Base-by-base conservation (phyloP, 495 filamentous ascomycete genomes). In the Penicillium canescens region DNA sequence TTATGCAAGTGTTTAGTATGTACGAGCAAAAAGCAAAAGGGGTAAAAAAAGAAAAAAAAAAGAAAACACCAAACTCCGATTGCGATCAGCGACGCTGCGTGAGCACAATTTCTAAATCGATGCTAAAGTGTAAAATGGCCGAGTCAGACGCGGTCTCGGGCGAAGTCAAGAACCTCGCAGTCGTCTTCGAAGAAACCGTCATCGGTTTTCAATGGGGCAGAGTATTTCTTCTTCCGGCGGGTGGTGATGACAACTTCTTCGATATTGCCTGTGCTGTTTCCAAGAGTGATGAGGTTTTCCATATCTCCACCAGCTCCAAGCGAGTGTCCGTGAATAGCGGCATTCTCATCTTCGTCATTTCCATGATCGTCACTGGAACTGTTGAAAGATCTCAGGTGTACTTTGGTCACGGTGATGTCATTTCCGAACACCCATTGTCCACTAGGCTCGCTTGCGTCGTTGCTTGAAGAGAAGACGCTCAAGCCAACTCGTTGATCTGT, bases 101-200 rank as follows among this genome's bases (percentile, higher is more conserved):
- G 28, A 60, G 45, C 58, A 55, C 13, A 52, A 54, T 16, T 38
- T 65, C 64, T 64, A 65, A 59, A 55, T 51, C 59, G 50, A 43
- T 42, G 24, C 13, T 45, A 46, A 64, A 37, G 42, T 24, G 45
- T 43, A 26, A 40, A 37, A 12, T 33, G n/a, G 12, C 16, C 21
- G 23, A 26, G 35, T 84, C 75, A 93, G 34, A 93, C 90, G 61
- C 90, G 78, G 65, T 95, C 89, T 60, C 87, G 85, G 11, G 90
- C 90, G 82, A 92, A 96, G 73, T 96, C 92, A 59, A 96, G 76
- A 51, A 96, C 88, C 62, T 95, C 92, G 62, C 89, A 93, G 66
- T 94, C 92, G 63, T 96, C 91, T 68, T 96, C 92, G 61, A 96
- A 96, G 69, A 96, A 94, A 3, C 90, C 91, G 35, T 92, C 88